Evolutionary conservation across 75 land plant species (phyloP).

Genomic region (Picea sitchensis): DNA sequence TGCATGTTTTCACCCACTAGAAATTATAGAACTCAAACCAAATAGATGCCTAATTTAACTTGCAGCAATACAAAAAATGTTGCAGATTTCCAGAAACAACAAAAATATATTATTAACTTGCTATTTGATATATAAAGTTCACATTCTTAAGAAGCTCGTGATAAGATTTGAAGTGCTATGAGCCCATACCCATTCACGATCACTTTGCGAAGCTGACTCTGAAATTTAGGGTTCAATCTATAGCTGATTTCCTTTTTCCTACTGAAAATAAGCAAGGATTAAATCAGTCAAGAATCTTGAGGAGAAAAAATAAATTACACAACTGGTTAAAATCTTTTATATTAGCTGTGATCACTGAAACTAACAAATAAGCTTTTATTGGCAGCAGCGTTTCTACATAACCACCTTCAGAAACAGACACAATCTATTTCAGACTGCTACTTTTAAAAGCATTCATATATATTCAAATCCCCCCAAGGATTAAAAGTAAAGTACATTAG

Average conservation of each 20-base stretch:
- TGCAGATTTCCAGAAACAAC: background rate
- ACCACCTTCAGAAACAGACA: no score
- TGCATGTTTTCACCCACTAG: background rate
- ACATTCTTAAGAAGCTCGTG: background rate
- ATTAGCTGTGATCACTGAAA: background rate
- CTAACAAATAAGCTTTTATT: no score
- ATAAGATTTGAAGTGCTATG: background rate
- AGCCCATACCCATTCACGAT: constrained; percentile 67
- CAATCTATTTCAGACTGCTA: no score
- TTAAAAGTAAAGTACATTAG: background rate
- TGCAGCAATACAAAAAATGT: background rate
- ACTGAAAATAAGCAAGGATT: background rate
- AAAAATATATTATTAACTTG: background rate
- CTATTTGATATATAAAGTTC: background rate
- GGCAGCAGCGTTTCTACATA: no score
- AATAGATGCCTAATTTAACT: background rate
- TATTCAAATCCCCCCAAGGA: background rate
- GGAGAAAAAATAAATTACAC: background rate
- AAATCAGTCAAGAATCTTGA: background rate
- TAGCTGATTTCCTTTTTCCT: constrained; percentile 79
- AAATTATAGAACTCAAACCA: background rate
- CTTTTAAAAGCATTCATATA: no score
- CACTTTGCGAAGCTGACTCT: constrained; percentile 67
- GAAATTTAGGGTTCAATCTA: constrained; percentile 76
- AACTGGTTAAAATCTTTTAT: background rate